Percentiles rank a stretch among this genome's conserved stretches.
Conservation (phyloP, 192 early-diverging fungal genomes). For the Backusella luteola region DNA sequence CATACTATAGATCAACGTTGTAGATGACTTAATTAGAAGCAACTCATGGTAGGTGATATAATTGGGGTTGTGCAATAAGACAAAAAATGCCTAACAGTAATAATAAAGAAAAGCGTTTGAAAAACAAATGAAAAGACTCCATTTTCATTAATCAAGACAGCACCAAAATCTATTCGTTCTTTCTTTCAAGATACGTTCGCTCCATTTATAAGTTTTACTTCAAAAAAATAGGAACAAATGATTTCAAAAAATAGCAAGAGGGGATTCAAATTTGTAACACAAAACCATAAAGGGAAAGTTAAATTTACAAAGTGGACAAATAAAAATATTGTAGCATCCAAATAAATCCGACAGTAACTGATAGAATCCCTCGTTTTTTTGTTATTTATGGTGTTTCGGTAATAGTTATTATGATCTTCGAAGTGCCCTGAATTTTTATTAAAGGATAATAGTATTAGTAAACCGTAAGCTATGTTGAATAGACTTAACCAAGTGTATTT, state of each 20-base stretch:
- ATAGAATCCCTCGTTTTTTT: neutral
- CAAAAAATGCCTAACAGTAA: neutral
- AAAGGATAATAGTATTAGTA: neutral
- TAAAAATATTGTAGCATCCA: neutral
- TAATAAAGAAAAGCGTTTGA: neutral
- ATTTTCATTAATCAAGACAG: neutral
- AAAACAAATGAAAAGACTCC: neutral
- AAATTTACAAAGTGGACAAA: constrained; percentile 1
- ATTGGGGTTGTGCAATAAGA: neutral
- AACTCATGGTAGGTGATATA: neutral
- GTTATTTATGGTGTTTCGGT: neutral
- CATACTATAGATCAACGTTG: neutral
- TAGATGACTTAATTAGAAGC: neutral
- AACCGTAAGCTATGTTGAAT: neutral
- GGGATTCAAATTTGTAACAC: neutral
- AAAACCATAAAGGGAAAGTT: constrained; percentile 1
- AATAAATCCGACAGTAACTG: neutral
- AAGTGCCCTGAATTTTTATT: neutral
- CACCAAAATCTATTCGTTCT: neutral
- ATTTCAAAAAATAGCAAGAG: neutral
- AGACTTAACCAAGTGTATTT: neutral
- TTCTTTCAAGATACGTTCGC: neutral
- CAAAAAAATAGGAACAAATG: constrained; percentile 4
- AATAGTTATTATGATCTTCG: neutral
- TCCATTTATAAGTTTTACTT: neutral